Percentiles rank a stretch among this genome's conserved stretches.
Conservation (phyloP, 768 basidiomycete genomes). For the Kondoa subrosea region DNA sequence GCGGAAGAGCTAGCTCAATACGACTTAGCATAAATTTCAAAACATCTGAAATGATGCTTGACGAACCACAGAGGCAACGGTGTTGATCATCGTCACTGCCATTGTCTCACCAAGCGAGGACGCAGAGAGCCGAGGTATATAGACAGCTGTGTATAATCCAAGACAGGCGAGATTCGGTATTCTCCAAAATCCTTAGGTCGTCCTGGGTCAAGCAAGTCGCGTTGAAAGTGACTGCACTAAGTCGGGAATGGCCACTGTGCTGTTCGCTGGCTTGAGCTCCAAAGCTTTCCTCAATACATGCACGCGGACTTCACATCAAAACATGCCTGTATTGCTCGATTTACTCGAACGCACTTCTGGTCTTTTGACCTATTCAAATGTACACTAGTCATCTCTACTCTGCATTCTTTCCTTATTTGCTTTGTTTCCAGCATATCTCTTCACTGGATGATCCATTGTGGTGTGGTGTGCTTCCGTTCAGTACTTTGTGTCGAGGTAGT, state of each 20-base stretch:
- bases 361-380: neutral
- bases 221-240: too few relatives aligned
- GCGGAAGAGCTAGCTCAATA: too few relatives aligned
- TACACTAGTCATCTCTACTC: neutral
- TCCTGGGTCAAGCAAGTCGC: too few relatives aligned
- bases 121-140: too few relatives aligned
- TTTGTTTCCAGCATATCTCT: slow-evolving; percentile 16
- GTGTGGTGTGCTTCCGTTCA: slow-evolving; percentile 4
- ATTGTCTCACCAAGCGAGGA: too few relatives aligned
- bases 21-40: too few relatives aligned
- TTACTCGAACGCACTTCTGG: neutral
- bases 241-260: neutral
- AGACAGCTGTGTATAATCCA: too few relatives aligned
- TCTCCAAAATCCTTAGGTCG: too few relatives aligned
- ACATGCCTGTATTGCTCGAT: neutral
- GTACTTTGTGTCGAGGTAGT: slow-evolving; percentile 8
- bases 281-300: neutral
- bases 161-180: too few relatives aligned
- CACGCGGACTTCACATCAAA: neutral
- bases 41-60: too few relatives aligned
- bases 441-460: slow-evolving; percentile 14
- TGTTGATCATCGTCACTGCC: too few relatives aligned
- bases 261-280: neutral
- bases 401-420: neutral
- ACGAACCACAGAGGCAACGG: too few relatives aligned